Evolutionary conservation across 345 rosid genomes (phyloP), one percentile per base, ranked within the genome.

Genomic region (Eutrema japonicum): DNA sequence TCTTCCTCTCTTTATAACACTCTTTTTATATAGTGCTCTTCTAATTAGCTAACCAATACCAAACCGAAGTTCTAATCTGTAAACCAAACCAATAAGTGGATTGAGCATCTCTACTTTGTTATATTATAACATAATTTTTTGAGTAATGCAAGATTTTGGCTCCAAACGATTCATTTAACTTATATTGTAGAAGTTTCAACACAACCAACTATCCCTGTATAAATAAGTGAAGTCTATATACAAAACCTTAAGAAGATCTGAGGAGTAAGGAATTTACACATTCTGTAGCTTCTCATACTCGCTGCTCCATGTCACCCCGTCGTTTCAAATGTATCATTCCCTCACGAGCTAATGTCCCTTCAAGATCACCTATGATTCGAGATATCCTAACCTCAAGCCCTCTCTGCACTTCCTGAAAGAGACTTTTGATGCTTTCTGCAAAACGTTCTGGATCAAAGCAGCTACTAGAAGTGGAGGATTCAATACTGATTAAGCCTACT

Each of bases 321-420:
- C 81, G 78, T 68, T 88, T 82, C 71, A 83, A 74, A 33, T 83
- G 82, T 68, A 73, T 83, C 82, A 95, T 95, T 40, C 96, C 99
- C 12, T 95, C 91, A 37, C 96, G 84, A 72, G 99, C 97, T 51
- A 95, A 59, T 26, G 97, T 88, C 3, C 96, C 96, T 72, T 82
- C 96, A 57, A 95, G 85, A 61, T 95, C 97, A 52, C 97, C 99
- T 1, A 92, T 92, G 46, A 83, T 85, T 75, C 93, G 80, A 43
- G 97, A 83, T 80, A 92, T 95, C 52, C 94, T 86, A 70, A 95
- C 92, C 78, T 90, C 99, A 13, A 92, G 85, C 42, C 97, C 96
- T 69, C 96, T 85, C 40, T 95, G 99, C 67, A 95, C 86, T 67
- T 95, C 97, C 68, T 84, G 91, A 61, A 90, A 88, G 42, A 92